Evolutionary conservation across 176 grass and related monocot species (phyloP).

Genomic region (Rhipidocladum racemiflorum): DNA sequence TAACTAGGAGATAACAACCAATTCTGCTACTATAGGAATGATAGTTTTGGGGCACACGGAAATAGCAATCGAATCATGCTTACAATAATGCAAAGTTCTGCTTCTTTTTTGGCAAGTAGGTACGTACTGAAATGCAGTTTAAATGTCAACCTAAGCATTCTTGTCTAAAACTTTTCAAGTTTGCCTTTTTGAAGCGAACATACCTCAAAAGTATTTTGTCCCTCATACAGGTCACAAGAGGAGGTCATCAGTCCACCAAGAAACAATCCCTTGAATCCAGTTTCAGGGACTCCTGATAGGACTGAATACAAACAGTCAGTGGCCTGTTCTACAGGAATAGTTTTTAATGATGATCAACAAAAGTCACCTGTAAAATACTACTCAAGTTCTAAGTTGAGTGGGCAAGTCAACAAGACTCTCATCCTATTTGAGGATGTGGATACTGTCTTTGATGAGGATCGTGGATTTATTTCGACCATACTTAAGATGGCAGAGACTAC

Average conservation of each 20-base stretch:
- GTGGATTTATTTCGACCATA: conserved; percentile 84
- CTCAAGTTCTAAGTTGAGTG: conserved; percentile 21
- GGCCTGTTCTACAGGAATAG: conserved; percentile 12
- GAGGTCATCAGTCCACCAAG: conserved; percentile 33
- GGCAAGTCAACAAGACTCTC: conserved; percentile 67
- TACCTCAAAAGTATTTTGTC: conserved; percentile 25
- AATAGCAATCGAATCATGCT: not conserved
- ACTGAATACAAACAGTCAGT: conserved; percentile 25
- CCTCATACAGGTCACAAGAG: conserved; percentile 64
- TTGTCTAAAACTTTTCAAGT: conserved; percentile 17
- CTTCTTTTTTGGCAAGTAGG: too few relatives aligned
- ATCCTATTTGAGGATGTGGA: conserved; percentile 96
- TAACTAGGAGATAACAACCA: not conserved
- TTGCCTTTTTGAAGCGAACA: not conserved
- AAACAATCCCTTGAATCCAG: conserved; percentile 33
- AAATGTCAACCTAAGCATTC: conserved; percentile 5
- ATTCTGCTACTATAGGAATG: not conserved
- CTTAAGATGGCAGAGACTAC: conserved; percentile 72
- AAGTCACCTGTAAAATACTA: conserved; percentile 29
- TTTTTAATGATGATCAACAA: conserved; percentile 8
- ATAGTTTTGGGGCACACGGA: not conserved
- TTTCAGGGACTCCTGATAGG: conserved; percentile 36
- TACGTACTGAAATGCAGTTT: not conserved
- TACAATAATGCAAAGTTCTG: conserved; percentile 1
- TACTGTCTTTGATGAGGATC: conserved; percentile 90